Conservation (phyloP, 148 eudicot genomes). For the Pouteria glomerata region DNA sequence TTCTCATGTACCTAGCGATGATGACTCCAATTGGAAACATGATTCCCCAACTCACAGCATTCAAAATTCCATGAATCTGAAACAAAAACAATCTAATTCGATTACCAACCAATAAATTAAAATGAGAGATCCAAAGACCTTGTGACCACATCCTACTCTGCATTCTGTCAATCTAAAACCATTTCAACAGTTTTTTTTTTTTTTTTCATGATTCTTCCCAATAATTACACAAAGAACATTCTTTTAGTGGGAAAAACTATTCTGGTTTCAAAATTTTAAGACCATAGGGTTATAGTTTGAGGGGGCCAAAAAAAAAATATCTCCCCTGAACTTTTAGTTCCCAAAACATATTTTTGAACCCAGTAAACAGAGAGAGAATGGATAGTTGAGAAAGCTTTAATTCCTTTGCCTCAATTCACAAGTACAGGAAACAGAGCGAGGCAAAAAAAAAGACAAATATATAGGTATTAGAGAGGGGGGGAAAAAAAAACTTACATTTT, state of each 20-base stretch:
- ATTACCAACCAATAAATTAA: background rate
- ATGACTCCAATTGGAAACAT: slow-evolving; percentile 77
- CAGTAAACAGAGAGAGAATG: no score
- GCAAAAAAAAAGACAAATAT: background rate
- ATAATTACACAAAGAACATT: background rate
- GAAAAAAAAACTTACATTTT: no score
- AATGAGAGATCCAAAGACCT: background rate
- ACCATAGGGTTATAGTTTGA: no score
- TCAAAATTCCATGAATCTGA: slow-evolving; percentile 93
- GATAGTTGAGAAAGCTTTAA: no score
- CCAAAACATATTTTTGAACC: background rate
- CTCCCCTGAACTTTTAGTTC: background rate
- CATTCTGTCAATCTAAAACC: no score
- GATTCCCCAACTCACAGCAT: slow-evolving; percentile 90
- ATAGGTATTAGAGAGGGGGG: background rate
- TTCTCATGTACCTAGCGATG: slow-evolving; percentile 67
- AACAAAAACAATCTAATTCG: slow-evolving; percentile 3
- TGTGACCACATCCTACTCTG: no score
- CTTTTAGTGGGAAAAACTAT: no score
- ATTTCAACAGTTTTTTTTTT: no score
- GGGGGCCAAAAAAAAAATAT: background rate
- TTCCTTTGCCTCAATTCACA: no score
- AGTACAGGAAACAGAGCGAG: background rate
- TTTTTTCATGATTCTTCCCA: background rate
- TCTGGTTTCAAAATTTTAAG: no score